A percentile compares a stretch with the other conserved stretches of the same genome.
These are phyloP conservation scores for Trichoderma atroviride DNA, from an alignment of 2,329 filamentous ascomycete genomes.

Conservation along the genomic window DNA sequence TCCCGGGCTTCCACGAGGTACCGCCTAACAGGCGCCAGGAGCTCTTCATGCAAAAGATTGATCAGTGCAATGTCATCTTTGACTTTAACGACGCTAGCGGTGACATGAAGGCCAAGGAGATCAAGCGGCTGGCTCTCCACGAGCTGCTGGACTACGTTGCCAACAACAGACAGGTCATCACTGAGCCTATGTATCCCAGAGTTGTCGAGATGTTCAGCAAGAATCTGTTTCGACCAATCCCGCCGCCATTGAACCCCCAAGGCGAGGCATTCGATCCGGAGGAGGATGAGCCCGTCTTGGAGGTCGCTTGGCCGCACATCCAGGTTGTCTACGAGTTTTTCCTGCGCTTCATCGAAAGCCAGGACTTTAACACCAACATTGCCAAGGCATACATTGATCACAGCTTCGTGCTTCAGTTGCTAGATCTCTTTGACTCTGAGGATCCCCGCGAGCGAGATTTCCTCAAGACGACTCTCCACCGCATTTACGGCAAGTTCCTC, in stretches of 20 bases:
- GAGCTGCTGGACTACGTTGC: conserved; percentile 97
- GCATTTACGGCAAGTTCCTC: conserved; percentile 98
- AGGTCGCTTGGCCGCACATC: conserved; percentile 98
- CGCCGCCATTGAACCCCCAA: conserved; percentile 95
- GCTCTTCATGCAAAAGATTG: conserved; percentile 99
- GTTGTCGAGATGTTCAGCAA: conserved; percentile 99
- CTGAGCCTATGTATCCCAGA: conserved; percentile 96
- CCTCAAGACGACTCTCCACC: conserved; percentile 94
- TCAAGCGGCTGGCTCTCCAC: conserved; percentile 93
- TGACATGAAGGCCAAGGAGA: conserved; percentile 99
- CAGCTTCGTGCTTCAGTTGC: conserved; percentile 90
- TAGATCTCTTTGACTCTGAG: conserved; percentile 98
- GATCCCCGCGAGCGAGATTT: conserved; percentile 96
- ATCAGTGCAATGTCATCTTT: conserved; percentile 99
- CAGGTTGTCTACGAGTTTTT: conserved; percentile 99
- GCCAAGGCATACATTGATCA: conserved; percentile 99
- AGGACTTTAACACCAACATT: conserved; percentile 99
- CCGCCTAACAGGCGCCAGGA: conserved; percentile 93
- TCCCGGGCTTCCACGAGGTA: conserved; percentile 97
- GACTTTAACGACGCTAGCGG: conserved; percentile 98
- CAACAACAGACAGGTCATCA: conserved; percentile 98
- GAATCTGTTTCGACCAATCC: conserved; percentile 96
- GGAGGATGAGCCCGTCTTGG: conserved; percentile 95
- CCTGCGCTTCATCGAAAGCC: conserved; percentile 96
- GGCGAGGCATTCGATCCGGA: conserved; percentile 98